Percentiles rank a stretch among this genome's conserved stretches.
phyloP scores from a whole-genome alignment of 768 basidiomycete genomes.

The Termitomyces heimii region DNA sequence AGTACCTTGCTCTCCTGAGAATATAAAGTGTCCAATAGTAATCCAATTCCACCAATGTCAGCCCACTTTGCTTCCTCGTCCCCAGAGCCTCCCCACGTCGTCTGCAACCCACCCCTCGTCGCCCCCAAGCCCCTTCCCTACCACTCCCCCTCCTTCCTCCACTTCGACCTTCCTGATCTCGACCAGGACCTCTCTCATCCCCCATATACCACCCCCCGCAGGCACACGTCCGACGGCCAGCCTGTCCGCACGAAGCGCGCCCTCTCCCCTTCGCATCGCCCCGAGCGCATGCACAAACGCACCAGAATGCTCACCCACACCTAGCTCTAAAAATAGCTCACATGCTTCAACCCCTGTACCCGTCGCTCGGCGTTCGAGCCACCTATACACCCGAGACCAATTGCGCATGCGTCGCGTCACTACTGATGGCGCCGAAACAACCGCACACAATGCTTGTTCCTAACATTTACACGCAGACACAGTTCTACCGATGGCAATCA shows the following conservation, averaged over 20 bases:
- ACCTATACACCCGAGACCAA: background rate
- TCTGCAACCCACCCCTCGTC: constrained; percentile 60
- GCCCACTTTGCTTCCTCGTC: constrained; percentile 19
- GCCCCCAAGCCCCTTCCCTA: constrained; percentile 66
- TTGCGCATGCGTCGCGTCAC: background rate
- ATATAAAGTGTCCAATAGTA: constrained; percentile 21
- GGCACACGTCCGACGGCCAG: constrained; percentile 28
- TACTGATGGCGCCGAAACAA: constrained; percentile 1
- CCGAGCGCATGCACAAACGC: constrained; percentile 10
- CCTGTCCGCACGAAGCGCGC: constrained; percentile 13
- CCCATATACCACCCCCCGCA: constrained; percentile 44
- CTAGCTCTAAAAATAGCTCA: constrained; percentile 1
- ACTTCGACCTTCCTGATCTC: constrained; percentile 60
- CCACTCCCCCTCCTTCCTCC: constrained; percentile 63
- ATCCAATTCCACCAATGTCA: constrained; percentile 17
- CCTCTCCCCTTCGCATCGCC: background rate
- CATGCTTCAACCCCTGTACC: background rate
- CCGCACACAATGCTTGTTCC: background rate
- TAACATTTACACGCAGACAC: background rate
- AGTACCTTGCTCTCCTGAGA: constrained; percentile 17
- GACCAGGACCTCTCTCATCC: constrained; percentile 69
- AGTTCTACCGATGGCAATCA: background rate
- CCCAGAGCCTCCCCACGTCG: constrained; percentile 36
- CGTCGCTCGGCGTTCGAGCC: background rate
- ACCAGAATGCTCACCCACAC: constrained; percentile 14